Conservation (phyloP, 1,284 basidiomycete species). For the Phellopilus nigrolimitatus region DNA sequence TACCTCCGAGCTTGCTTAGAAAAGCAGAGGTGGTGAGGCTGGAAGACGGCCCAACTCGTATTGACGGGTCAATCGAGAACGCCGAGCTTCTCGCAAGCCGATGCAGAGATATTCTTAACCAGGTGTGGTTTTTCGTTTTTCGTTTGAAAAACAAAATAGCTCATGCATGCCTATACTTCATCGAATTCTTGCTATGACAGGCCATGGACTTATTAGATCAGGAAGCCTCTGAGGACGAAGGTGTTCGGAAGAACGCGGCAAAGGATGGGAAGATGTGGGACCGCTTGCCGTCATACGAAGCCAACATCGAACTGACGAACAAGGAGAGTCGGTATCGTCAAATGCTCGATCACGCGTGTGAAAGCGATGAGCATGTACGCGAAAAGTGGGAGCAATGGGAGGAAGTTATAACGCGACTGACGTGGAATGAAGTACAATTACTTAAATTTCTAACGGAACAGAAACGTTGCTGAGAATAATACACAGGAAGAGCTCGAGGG, state of each 20-base stretch:
- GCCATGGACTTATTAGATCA: constrained; percentile 84
- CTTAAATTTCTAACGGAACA: background rate
- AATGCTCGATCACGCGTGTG: constrained; percentile 69
- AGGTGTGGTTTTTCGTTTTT: constrained; percentile 45
- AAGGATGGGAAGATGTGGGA: constrained; percentile 33
- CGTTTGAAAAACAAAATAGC: background rate
- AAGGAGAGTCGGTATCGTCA: constrained; percentile 68
- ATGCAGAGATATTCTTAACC: constrained; percentile 64
- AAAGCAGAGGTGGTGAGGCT: constrained; percentile 84
- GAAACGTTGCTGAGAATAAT: background rate
- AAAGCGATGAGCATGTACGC: constrained; percentile 72
- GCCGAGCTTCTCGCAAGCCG: constrained; percentile 65
- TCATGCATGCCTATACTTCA: background rate
- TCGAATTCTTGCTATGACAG: constrained; percentile 42
- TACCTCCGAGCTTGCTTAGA: constrained; percentile 83
- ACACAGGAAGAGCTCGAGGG: constrained; percentile 63
- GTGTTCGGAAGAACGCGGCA: constrained; percentile 44
- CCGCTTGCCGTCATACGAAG: constrained; percentile 68
- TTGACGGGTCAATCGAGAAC: constrained; percentile 71
- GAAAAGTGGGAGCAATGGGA: constrained; percentile 88
- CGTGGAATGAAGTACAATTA: constrained; percentile 60
- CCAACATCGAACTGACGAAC: constrained; percentile 68
- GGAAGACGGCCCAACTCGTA: constrained; percentile 70
- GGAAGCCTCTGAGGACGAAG: constrained; percentile 86
- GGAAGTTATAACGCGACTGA: constrained; percentile 64